Conservation (phyloP, 495 filamentous ascomycete genomes). For the Amniculicola lignicola region DNA sequence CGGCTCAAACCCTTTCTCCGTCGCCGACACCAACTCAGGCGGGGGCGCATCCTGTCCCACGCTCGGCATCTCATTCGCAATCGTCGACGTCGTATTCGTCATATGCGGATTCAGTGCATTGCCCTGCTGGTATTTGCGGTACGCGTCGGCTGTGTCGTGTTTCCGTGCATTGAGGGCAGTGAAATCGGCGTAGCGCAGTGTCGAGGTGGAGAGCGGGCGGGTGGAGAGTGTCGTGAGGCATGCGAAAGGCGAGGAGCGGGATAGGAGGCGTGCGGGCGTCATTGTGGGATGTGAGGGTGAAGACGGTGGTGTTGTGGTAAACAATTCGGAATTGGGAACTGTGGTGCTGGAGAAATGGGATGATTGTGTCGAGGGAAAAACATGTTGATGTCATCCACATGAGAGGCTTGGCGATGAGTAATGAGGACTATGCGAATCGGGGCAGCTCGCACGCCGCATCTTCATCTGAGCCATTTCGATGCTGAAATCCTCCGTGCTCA, state of each 20-base stretch:
- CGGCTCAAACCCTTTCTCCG: constrained; percentile 52
- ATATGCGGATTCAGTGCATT: constrained; percentile 60
- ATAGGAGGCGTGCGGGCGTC: constrained; percentile 15
- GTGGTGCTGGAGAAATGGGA: background rate
- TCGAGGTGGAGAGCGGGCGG: constrained; percentile 15
- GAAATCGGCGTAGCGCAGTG: constrained; percentile 13
- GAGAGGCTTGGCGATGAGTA: constrained; percentile 14
- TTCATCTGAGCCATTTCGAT: too few relatives aligned
- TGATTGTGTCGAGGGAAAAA: background rate
- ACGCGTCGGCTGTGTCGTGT: constrained; percentile 47
- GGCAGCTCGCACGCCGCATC: too few relatives aligned
- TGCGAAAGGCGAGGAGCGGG: constrained; percentile 23
- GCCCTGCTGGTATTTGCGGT: constrained; percentile 53
- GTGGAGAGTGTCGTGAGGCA: constrained; percentile 2
- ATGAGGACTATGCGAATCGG: too few relatives aligned
- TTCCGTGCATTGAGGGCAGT: constrained; percentile 33
- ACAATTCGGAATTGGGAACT: background rate
- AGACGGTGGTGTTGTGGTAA: background rate
- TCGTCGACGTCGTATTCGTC: constrained; percentile 62
- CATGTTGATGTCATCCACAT: constrained; percentile 11
- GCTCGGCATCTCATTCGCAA: constrained; percentile 60
- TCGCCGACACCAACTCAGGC: constrained; percentile 58
- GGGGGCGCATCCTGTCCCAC: constrained; percentile 56
- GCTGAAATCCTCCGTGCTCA: too few relatives aligned
- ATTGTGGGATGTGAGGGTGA: background rate